Base-by-base conservation (phyloP, 2,329 filamentous ascomycete genomes). In the Aspergillus neotritici region DNA sequence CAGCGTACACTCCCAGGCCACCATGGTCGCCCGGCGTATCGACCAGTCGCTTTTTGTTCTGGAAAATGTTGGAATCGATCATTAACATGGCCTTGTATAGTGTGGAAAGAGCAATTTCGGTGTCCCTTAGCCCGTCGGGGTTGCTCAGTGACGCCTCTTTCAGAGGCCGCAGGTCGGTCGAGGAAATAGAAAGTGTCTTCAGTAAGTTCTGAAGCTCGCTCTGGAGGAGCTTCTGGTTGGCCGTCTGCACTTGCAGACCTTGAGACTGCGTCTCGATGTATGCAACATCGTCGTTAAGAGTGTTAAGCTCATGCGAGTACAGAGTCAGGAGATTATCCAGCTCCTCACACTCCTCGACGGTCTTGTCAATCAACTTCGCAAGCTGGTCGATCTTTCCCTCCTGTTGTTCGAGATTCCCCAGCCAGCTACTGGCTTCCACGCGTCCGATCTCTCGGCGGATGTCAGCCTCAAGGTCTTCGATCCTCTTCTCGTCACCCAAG, bases 251-350 rank as follows among this genome's bases (percentile, higher is more conserved):
- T 60, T 98, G 93, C 36, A 98, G 73, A 72, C 93, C 93, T 68
- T 98, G 91, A 5, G 88, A 90, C 66, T 98, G 93, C 2, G 93
- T 89, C 70, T 98, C 93, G 52, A 98, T 97, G 62, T 94, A 97
- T 3, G 89, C 84, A 55, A 98, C 94, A 57, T 98, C 93, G 38
- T 97, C 91, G 44, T 90, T 89, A 25, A 98, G 76, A 37, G 90
- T 97, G 57, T 87, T 88, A 49, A 98, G 75, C 65, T 98, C 93
- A 17, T 97, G 93, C 36, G 87, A 87, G 66, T 98, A 98, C 29
- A 98, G 71, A 0, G 93, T 98, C 40, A 98, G 73, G 31, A 98
- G 75, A 47, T 94, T 94, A 63, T 98, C 93, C 45, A 98, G 74
- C 69, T 97, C 91, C 56, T 98, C 94, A 58, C 93, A 97, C 68